Evolutionary conservation across 345 rosid genomes (phyloP).

Genomic region (Clarkia xantiana): DNA sequence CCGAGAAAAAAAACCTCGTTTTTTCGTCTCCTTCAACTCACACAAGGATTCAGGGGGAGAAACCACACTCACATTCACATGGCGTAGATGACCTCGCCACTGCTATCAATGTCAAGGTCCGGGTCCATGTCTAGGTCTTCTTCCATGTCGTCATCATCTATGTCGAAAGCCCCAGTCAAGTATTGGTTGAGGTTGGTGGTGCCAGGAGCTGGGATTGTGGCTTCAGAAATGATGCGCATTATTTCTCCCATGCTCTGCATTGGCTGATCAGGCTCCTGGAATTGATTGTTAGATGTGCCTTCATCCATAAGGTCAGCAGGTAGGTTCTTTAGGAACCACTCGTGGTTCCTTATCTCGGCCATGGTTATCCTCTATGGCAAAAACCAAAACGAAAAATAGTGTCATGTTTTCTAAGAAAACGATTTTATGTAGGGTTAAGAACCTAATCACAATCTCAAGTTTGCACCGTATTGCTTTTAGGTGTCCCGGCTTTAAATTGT

Average conservation of each 20-base stretch:
- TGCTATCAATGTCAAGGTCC: constrained; percentile 87
- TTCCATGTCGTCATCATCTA: constrained; percentile 94
- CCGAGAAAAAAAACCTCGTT: neutral
- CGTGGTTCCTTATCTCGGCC: constrained; percentile 74
- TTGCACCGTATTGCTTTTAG: too few species aligned
- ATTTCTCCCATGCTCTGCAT: constrained; percentile 72
- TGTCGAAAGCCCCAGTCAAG: constrained; percentile 72
- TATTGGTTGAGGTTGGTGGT: constrained; percentile 47
- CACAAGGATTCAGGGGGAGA: too few species aligned
- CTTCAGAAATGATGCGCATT: constrained; percentile 93
- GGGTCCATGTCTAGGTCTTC: constrained; percentile 85
- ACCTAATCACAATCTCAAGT: too few species aligned
- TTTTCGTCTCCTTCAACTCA: too few species aligned
- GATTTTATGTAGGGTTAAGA: too few species aligned
- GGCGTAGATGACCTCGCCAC: constrained; percentile 91
- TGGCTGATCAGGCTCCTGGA: constrained; percentile 78
- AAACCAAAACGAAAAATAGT: neutral
- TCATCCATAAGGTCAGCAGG: constrained; percentile 77
- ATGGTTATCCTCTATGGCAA: constrained; percentile 73
- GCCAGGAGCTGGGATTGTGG: constrained; percentile 79
- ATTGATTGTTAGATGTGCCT: constrained; percentile 31
- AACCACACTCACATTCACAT: constrained; percentile 28
- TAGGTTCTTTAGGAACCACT: constrained; percentile 93
- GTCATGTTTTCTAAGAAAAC: neutral
- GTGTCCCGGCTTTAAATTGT: too few species aligned